Base-by-base conservation (phyloP, 2,329 filamentous ascomycete species). In the Aspergillus latus region DNA sequence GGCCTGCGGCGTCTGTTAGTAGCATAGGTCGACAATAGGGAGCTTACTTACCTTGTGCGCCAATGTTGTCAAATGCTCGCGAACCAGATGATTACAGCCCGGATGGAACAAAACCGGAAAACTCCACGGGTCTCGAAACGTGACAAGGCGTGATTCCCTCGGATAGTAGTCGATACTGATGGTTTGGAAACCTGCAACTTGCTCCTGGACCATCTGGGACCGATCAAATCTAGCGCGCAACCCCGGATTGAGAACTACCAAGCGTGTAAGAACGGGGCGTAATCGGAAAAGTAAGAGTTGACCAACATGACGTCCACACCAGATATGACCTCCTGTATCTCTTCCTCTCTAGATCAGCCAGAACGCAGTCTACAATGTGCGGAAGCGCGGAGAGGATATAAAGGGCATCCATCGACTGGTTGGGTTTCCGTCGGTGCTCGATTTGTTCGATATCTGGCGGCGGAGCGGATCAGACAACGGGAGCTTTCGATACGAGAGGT, bases 31-130 rank as follows among this genome's bases (percentile, higher is more conserved):
- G 37, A 68, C 62, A 50, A 32, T 2, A 4, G 3, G 7, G n/a
- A 6, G 36, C 2, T 29, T 30, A 21, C 64, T 40, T 71, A 95
- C 92, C 85, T 93, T 97, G 72, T 96, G 90, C 29, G 94, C 91
- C 54, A 97, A 77, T 39, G 84, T 82, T 68, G 92, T 87, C 82
- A 99, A 86, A 71, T 99, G 93, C 54, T 83, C 82, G 48, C 87
- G 84, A 40, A 99, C 88, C 44, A 97, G 78, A 62, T 85, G 82
- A 73, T 96, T 96, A 76, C 94, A 97, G 52, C 83, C 85, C 1
- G 93, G 93, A 70, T 99, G 93, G 76, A 89, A 99, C 57, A 99
- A 80, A 50, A 92, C 83, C 0, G 92, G 92, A 68, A 99, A 99
- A 75, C 93, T 97, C 87, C 89, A 96, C 1, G 94, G 93, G 70